Evolutionary conservation across 2,329 filamentous ascomycete species (phyloP), one percentile per base, ranked within the genome.

Genomic region (Penicillium sp.): DNA sequence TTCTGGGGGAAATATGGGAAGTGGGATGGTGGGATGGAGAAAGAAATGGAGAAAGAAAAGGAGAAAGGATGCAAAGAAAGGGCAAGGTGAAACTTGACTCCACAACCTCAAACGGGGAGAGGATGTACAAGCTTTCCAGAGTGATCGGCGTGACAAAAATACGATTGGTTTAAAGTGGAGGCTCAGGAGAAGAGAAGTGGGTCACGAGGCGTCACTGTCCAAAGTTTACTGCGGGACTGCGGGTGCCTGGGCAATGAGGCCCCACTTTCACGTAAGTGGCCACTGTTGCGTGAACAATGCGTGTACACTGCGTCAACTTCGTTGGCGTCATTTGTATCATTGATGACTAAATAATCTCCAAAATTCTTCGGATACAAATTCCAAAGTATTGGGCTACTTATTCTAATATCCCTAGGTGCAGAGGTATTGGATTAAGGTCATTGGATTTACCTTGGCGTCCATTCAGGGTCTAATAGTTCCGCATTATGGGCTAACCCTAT

Each of bases 161-260:
- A 15, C 42, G 29, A 52, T 52, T 52, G 50, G 50, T 31, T 14
- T 41, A 31, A 12, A 25, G 40, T 22, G 44, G 50, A 52, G 50
- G 42, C 50, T 52, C 50, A 52, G 40, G 14, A 44, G 50, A 23
- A 20, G 25, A 48, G 25, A 14, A 46, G 50, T 52, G 50, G 50
- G 31, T 33, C 42, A 1, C 11, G 41, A 27, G 33, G 42, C 50
- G 50, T 52, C 50, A 52, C 47, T 37, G 22, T 41, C 15, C 25
- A 18, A 20, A 26, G 35, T 37, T 27, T 23, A 40, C 20, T 49
- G 14, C 22, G 15, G n/a, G n/a, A n/a, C n/a, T n/a, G n/a, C n/a
- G 20, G 44, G 46, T 49, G 46, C 31, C 46, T 49, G 46, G 45
- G 29, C 45, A 27, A 23, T 48, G 45, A 22, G 31, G 45, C 3